Base-by-base conservation (phyloP, 2,329 filamentous ascomycete genomes). In the Colletotrichum tamarilloi region DNA sequence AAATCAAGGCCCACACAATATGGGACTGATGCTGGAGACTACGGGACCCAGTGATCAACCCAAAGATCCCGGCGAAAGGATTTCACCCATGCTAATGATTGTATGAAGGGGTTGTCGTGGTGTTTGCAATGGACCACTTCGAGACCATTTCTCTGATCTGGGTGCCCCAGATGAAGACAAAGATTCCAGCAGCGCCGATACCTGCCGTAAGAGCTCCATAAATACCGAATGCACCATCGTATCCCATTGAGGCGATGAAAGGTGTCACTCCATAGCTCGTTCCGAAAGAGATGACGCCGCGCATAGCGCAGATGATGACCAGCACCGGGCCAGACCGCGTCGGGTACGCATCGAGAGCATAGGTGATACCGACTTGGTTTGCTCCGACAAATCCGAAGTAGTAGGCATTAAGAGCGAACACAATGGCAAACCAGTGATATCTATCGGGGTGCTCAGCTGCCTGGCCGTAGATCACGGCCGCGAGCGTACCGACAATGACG, bases 201-300 rank as follows among this genome's bases (percentile, higher is more conserved):
- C 66, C 76, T 16, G 64, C 81, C 1, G 82, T 83, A 14, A 83
- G 65, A 3, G 64, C 79, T 2, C 79, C 81, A 58, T 81, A 82
- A 0, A 77, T 77, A 5, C 76, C 76, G 67, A 82, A 83, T 0
- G 80, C 76, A 2, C 80, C 80, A 72, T 82, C 81, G 32, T 82
- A 82, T 0, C 81, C 81, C 26, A 68, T 77, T 12, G 66, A 35
- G 9, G 74, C 72, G 2, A 80, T 75, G 56, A 80, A 81, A 14
- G 80, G 80, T 7, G 77, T 77, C 1, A 78, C 78, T 32, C 77
- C 76, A 46, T 79, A 79, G 58, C 72, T 76, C 7, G 77, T 74
- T 76, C 84, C 85, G 64, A 87, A 87, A 1, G 81, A 84, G 9
- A 87, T 83, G 55, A 87, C 82, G 0, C 85, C 85, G 2, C 85